A percentile compares a stretch with the other conserved stretches of the same genome.
phyloP scores from a whole-genome alignment of 1,284 basidiomycete species.

The Sporisorium sorghi region DNA sequence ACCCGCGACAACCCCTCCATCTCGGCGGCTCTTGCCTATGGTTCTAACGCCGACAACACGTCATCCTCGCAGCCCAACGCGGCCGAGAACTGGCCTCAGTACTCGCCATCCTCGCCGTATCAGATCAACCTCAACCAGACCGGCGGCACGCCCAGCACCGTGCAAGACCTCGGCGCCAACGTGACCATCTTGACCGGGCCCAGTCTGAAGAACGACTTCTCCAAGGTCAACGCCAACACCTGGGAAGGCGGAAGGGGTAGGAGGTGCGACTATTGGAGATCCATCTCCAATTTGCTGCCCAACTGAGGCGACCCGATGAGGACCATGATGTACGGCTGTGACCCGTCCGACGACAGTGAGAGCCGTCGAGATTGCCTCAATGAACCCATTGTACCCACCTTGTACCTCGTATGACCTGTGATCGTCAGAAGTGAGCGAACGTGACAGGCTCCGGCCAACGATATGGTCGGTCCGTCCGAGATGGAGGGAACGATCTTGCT shows the following conservation, averaged over 20 bases:
- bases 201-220: conserved; percentile 12
- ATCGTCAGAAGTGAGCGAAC: too few species aligned
- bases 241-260: conserved; percentile 20
- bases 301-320: background rate
- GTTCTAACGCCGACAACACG: conserved; percentile 5
- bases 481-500: too few species aligned
- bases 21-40: conserved; percentile 17
- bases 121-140: conserved; percentile 48
- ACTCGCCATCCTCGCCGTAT: conserved; percentile 16
- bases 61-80: conserved; percentile 8
- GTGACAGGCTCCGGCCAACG: too few species aligned
- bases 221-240: conserved; percentile 16
- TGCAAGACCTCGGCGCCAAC: conserved; percentile 10
- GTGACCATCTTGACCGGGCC: conserved; percentile 8
- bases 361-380: too few species aligned
- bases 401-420: too few species aligned
- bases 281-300: conserved; percentile 13
- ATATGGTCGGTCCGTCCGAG: too few species aligned
- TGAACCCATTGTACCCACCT: too few species aligned
- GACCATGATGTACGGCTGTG: too few species aligned
- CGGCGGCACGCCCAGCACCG: conserved; percentile 9
- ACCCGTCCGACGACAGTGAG: too few species aligned
- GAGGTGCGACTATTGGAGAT: conserved; percentile 22
- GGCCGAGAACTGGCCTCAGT: conserved; percentile 31
- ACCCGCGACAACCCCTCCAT: conserved; percentile 33